phyloP scores from a whole-genome alignment of 2,329 filamentous ascomycete species.

The Trichoderma citrinoviride region DNA sequence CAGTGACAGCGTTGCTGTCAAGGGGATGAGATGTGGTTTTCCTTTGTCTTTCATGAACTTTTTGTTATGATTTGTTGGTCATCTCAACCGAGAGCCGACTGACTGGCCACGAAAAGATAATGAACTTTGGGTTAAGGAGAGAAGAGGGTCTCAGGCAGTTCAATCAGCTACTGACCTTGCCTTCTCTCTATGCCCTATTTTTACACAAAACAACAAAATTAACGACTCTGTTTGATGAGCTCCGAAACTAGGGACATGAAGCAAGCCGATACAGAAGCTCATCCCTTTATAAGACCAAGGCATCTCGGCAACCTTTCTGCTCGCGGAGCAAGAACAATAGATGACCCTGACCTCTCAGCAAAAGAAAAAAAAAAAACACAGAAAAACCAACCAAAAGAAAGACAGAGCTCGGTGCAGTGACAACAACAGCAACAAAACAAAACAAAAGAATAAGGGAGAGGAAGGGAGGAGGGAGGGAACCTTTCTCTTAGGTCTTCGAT shows the following conservation, averaged over 20 bases:
- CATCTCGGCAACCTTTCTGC: neutral
- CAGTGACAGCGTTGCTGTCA: neutral
- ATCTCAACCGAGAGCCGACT: constrained; percentile 3
- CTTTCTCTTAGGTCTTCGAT: neutral
- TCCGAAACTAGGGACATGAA: neutral
- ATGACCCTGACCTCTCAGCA: neutral
- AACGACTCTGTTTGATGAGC: constrained; percentile 11
- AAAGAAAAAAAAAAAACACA: neutral
- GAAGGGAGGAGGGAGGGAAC: neutral
- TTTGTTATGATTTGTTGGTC: constrained; percentile 16
- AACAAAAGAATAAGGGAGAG: neutral
- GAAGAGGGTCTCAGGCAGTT: neutral
- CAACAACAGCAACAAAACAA: neutral
- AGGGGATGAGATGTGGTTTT: constrained; percentile 18
- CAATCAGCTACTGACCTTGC: neutral
- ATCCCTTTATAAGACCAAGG: neutral
- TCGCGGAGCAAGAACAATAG: neutral
- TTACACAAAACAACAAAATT: neutral
- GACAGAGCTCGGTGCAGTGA: neutral
- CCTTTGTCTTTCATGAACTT: constrained; percentile 20
- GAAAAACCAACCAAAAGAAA: neutral
- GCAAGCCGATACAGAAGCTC: constrained; percentile 17
- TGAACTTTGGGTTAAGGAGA: constrained; percentile 3
- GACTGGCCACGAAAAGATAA: constrained; percentile 18
- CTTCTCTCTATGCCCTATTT: neutral